phyloP scores from a whole-genome alignment of 2,329 filamentous ascomycete genomes.

The Talaromyces rugulosus region DNA sequence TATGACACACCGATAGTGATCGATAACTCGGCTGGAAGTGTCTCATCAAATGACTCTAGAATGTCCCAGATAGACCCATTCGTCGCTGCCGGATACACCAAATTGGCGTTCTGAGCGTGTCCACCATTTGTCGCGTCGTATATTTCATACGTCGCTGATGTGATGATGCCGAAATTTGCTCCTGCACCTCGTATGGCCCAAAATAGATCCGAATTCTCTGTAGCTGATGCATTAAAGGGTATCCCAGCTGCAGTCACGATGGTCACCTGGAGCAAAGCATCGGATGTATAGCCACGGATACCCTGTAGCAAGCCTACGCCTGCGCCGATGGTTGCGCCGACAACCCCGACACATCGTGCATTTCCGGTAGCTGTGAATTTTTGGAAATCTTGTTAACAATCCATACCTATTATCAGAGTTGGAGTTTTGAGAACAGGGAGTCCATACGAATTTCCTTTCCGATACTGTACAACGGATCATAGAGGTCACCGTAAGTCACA shows the following conservation, averaged over 20 bases:
- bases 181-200: constrained; percentile 35
- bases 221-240: constrained; percentile 26
- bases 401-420: background rate
- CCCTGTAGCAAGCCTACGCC: constrained; percentile 12
- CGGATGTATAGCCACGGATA: constrained; percentile 11
- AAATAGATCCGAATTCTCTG: constrained; percentile 28
- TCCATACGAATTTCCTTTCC: constrained; percentile 29
- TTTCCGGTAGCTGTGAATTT: constrained; percentile 6
- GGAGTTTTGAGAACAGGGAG: background rate
- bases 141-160: constrained; percentile 29
- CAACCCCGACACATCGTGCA: constrained; percentile 7
- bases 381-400: background rate
- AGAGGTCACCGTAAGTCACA: constrained; percentile 22
- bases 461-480: constrained; percentile 21
- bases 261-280: constrained; percentile 8
- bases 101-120: constrained; percentile 16
- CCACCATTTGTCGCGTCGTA: constrained; percentile 19
- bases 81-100: constrained; percentile 11
- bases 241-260: constrained; percentile 35
- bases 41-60: constrained; percentile 9
- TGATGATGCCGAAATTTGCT: constrained; percentile 36
- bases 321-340: constrained; percentile 12
- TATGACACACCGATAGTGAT: constrained; percentile 3
- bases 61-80: constrained; percentile 10
- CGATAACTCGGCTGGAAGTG: constrained; percentile 1